These are phyloP conservation scores for Dendrobium nobile DNA, from an alignment of 106 monocot species.

Conservation along the genomic window DNA sequence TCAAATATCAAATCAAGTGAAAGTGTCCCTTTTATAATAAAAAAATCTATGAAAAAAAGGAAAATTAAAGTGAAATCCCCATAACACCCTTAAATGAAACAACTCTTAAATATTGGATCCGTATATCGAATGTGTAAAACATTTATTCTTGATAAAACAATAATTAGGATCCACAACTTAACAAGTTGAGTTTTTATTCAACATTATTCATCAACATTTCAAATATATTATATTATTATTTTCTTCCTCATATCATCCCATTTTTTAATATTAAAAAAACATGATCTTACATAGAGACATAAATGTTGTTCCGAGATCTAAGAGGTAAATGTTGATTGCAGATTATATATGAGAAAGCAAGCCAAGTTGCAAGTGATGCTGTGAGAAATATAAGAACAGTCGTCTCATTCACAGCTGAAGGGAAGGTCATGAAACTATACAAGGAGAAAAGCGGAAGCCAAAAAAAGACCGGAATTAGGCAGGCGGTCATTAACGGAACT, in stretches of 20 bases:
- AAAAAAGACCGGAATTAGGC: slow-evolving; percentile 7
- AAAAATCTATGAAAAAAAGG: no score
- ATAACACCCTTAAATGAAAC: no score
- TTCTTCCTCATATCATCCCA: neutral
- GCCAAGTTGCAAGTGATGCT: slow-evolving; percentile 11
- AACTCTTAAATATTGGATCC: no score
- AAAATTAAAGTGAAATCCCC: no score
- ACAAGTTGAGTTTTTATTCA: no score
- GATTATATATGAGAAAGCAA: slow-evolving; percentile 16
- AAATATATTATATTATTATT: neutral
- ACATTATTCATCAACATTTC: no score
- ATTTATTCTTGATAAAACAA: no score
- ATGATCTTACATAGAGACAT: neutral
- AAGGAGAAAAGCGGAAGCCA: slow-evolving; percentile 4
- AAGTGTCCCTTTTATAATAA: no score
- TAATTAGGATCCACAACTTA: no score
- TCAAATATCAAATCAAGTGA: no score
- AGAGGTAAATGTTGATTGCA: neutral
- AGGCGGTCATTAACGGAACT: slow-evolving; percentile 10
- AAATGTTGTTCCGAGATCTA: neutral
- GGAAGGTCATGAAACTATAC: slow-evolving; percentile 10
- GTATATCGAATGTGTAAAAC: no score
- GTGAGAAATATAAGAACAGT: slow-evolving; percentile 16
- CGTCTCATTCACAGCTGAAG: slow-evolving; percentile 10
- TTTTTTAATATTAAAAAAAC: neutral